A percentile compares a stretch with the other conserved stretches of the same genome.
Evolutionary conservation across 2,329 filamentous ascomycete genomes (phyloP).

Genomic region (Cladosporium velox): DNA sequence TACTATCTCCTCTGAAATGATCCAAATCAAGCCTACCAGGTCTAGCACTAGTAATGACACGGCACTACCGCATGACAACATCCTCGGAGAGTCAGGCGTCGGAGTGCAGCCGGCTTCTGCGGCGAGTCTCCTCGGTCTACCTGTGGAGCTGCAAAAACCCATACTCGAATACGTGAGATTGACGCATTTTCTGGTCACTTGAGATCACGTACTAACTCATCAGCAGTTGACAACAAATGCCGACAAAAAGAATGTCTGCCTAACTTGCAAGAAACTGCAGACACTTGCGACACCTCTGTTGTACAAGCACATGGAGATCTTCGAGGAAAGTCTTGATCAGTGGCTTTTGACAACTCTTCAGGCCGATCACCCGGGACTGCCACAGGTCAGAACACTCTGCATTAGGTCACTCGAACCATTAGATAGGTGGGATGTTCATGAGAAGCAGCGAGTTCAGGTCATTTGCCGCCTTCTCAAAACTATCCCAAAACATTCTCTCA

Average conservation of each 20-base stretch:
- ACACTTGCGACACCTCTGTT: background rate
- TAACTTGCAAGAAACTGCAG: conserved; percentile 5
- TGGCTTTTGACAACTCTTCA: background rate
- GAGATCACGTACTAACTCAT: background rate
- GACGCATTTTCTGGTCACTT: background rate
- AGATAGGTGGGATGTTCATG: too few relatives aligned
- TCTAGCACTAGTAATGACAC: too few relatives aligned
- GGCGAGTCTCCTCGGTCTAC: background rate
- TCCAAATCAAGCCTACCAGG: too few relatives aligned
- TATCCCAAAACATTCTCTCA: too few relatives aligned
- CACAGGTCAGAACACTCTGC: background rate
- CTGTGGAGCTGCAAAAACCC: conserved; percentile 3
- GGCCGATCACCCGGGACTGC: background rate
- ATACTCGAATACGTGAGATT: conserved; percentile 2
- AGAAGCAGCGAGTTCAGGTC: too few relatives aligned
- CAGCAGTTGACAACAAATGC: background rate
- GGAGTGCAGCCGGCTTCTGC: background rate
- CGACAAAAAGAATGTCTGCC: conserved; percentile 5
- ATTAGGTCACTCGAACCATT: background rate
- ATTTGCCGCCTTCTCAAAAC: too few relatives aligned
- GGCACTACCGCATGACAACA: too few relatives aligned
- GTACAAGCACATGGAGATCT: background rate
- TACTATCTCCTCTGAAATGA: background rate
- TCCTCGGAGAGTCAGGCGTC: background rate
- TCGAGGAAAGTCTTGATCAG: background rate